These are phyloP conservation scores for Pseudocercospora musae DNA, from an alignment of 2,329 filamentous ascomycete species.

Conservation along the genomic window DNA sequence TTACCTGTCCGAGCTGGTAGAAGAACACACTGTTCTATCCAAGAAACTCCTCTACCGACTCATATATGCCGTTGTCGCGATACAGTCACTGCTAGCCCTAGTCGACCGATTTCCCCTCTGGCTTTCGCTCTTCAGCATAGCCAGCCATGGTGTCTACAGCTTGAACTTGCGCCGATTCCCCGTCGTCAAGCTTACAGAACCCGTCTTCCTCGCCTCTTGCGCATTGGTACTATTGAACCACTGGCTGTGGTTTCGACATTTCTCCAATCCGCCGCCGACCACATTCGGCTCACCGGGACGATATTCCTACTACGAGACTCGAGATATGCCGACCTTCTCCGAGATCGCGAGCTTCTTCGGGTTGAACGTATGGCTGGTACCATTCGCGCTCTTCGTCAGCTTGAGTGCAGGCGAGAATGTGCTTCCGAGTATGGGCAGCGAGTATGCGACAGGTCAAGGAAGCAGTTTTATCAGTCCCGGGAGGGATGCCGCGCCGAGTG, in stretches of 20 bases:
- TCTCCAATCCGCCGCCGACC: constrained; percentile 57
- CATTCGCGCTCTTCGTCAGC: constrained; percentile 92
- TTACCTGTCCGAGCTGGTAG: constrained; percentile 95
- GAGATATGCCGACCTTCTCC: constrained; percentile 72
- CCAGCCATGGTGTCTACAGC: constrained; percentile 79
- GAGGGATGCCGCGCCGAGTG: constrained; percentile 33
- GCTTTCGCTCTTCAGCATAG: constrained; percentile 70
- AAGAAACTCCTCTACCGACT: constrained; percentile 81
- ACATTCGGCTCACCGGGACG: constrained; percentile 58
- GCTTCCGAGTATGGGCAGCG: constrained; percentile 83
- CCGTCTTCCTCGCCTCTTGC: constrained; percentile 80
- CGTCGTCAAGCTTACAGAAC: constrained; percentile 81
- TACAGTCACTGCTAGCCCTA: constrained; percentile 71
- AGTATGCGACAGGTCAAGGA: constrained; percentile 61
- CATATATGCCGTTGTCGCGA: constrained; percentile 74
- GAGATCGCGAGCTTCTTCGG: constrained; percentile 97
- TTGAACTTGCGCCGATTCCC: constrained; percentile 77
- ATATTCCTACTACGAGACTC: constrained; percentile 37
- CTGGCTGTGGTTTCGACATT: constrained; percentile 93
- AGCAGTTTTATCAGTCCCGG: constrained; percentile 49
- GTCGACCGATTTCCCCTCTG: constrained; percentile 82
- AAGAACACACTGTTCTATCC: constrained; percentile 92
- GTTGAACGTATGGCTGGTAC: constrained; percentile 92
- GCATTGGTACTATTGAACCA: constrained; percentile 85
- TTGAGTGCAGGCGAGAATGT: constrained; percentile 93